A percentile compares a stretch with the other conserved stretches of the same genome.
phyloP scores from a whole-genome alignment of 371 early-diverging fungal genomes.

The Apophysomyces sp. region DNA sequence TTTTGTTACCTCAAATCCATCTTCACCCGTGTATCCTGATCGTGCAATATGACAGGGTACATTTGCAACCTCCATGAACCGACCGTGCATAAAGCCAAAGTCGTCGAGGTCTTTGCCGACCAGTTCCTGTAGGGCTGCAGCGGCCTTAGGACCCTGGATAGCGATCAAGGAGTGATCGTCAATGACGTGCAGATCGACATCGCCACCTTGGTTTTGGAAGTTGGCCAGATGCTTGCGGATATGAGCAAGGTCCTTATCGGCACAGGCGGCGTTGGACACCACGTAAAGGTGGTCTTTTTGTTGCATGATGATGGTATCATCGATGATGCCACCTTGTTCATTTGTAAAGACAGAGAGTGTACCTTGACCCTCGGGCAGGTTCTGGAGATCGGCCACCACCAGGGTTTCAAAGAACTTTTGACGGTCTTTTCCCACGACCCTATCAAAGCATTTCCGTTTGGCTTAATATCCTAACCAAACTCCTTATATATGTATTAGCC shows the following conservation, averaged over 20 bases:
- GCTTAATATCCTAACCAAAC: not conserved
- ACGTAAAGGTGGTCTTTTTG: conserved; percentile 82
- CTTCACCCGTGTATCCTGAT: conserved; percentile 98
- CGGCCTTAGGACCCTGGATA: conserved; percentile 87
- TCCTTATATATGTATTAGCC: not conserved
- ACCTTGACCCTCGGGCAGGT: conserved; percentile 76
- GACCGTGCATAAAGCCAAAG: conserved; percentile 90
- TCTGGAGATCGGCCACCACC: conserved; percentile 85
- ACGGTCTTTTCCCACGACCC: conserved; percentile 87
- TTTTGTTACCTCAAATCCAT: conserved; percentile 91
- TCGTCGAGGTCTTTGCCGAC: conserved; percentile 55
- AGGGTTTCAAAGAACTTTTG: conserved; percentile 87
- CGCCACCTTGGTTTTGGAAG: conserved; percentile 86
- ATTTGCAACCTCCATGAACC: conserved; percentile 72
- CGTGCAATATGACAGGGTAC: conserved; percentile 88
- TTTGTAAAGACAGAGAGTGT: conserved; percentile 94
- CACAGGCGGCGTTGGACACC: conserved; percentile 97
- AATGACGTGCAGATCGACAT: conserved; percentile 83
- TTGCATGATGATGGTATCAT: conserved; percentile 95
- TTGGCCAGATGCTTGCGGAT: conserved; percentile 72
- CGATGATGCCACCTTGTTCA: conserved; percentile 95
- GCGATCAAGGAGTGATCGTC: conserved; percentile 88
- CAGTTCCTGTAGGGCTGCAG: conserved; percentile 56
- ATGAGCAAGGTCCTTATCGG: conserved; percentile 93
- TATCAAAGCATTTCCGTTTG: conserved; percentile 10